Evolutionary conservation across 2,329 filamentous ascomycete genomes (phyloP), one percentile per base, ranked within the genome.

Genomic region (Escovopsis sp.): DNA sequence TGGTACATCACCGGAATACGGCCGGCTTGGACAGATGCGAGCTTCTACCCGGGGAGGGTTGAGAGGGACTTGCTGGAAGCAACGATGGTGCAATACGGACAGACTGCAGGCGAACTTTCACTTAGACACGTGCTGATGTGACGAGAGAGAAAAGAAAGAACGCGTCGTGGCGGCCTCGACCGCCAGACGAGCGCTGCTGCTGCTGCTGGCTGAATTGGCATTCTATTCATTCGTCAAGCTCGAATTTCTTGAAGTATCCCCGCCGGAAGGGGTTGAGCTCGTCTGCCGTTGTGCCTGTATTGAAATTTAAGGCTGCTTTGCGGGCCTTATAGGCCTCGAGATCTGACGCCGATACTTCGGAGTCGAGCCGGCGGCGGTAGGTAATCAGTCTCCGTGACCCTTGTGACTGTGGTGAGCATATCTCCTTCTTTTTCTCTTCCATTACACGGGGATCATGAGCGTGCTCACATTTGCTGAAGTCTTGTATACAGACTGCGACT

Each of bases 311-410:
- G 9, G 43, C 41, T 36, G 48, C 50, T 49, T 58, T 54, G 15
- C 54, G 54, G 15, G 47, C 50, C n/a, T 49, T 45, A 40, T 63
- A 63, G 35, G 55, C 51, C 38, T 58, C 55, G 19, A 75, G 54
- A 7, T 64, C 65, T 1, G 57, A 54, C 10, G 52, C 47, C 41
- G 71, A 68, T 7, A 84, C 69, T 32, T 70, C 65, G 10, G 56
- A 64, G 51, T 85, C 78, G 1, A 73, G 69, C 18, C 84, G 65
- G 41, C 87, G 75, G 37, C 77, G 72, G 59, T 96, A 96, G 0
- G 87, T 94, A 41, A 96, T 82, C 33, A 98, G 68, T 49, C 86
- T 75, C 46, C 91, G 75, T 18, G 87, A 91, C 91, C 88, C 83
- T 87, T 39, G 15, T 12, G 35, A 10, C 23, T 23, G 28, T 11